Percentiles rank a stretch among this genome's conserved stretches.
These are phyloP conservation scores for Ulota crispa DNA, from an alignment of 225 moss, liverwort and hornwort species.

Conservation along the genomic window DNA sequence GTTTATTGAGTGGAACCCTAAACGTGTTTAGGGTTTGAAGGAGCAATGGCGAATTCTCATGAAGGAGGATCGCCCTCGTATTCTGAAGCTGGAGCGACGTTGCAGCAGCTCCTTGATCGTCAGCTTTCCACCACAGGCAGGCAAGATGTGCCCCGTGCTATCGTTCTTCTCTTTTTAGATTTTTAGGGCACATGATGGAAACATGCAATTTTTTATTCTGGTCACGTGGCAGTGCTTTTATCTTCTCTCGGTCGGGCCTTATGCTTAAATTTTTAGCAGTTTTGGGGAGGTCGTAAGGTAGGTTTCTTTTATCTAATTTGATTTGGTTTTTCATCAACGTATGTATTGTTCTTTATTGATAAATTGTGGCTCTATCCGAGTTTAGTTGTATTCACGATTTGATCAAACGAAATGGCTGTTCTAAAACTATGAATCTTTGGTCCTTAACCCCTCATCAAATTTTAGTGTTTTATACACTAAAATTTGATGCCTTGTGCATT, in stretches of 20 bases:
- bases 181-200: not conserved
- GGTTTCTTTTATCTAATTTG: not conserved
- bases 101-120: conserved; percentile 61
- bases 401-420: not conserved
- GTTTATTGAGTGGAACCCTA: not conserved
- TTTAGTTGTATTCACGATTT: not conserved
- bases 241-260: not conserved
- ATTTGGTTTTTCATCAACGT: not conserved
- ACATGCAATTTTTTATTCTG: not conserved
- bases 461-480: no score
- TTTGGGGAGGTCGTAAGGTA: not conserved
- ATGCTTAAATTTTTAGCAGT: not conserved
- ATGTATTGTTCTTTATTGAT: not conserved
- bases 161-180: not conserved
- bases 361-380: not conserved
- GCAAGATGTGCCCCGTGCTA: conserved; percentile 12
- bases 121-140: conserved; percentile 65
- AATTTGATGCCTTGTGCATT: no score
- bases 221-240: not conserved
- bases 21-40: conserved; percentile 15
- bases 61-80: conserved; percentile 44
- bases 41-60: conserved; percentile 39
- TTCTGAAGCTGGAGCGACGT: conserved; percentile 41
- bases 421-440: not conserved
- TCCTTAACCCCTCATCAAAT: no score